Base-by-base conservation (phyloP, 2,329 filamentous ascomycete genomes). In the Achaetomium macrosporum region DNA sequence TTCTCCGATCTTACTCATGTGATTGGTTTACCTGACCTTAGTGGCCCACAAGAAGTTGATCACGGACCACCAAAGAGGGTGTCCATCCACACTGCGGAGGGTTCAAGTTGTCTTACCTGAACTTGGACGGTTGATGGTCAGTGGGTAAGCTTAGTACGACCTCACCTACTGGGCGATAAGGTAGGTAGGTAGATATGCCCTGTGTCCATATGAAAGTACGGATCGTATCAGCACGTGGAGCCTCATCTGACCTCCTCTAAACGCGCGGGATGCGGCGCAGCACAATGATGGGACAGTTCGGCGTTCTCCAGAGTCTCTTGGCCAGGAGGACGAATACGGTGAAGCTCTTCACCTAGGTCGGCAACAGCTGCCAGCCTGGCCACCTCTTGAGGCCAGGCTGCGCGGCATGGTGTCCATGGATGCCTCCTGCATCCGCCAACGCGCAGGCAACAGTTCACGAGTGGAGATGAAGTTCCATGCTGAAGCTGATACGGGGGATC, bases 41-140 rank as follows among this genome's bases (percentile, higher is more conserved):
- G 7, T 36, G 37, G 19, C 30, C 51, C 47, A 31, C 47, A 42
- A 13, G n/a, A 48, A 30, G 2, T 58, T n/a, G 56, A 41, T 58
- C 56, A 58, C 56, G 56, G 39, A 58, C 50, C 56, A 58, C 35
- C 40, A 29, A 35, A 11, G 44, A 51, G 56, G 56, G 47, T 53
- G 43, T n/a, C 25, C 50, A 51, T 51, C 41, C 53, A 25, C 25
- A 25, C 4, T 7, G 25, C 7, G 25, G 25, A 25, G 25, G 25
- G 25, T 25, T 25, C 25, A 25, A 53, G 36, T 33, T 25, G 25
- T 25, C 7, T 25, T n/a, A n/a, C n/a, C 25, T 25, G 25, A 25
- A 25, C 25, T 4, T 25, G 7, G 25, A 25, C 25, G 25, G 25
- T 7, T 25, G 25, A 4, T 25, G 25, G 25, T 25, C 25, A 25